Evolutionary conservation across 495 filamentous ascomycete genomes (phyloP), one percentile per base, ranked within the genome.

Genomic region (Pyrenopolyporus hunteri): DNA sequence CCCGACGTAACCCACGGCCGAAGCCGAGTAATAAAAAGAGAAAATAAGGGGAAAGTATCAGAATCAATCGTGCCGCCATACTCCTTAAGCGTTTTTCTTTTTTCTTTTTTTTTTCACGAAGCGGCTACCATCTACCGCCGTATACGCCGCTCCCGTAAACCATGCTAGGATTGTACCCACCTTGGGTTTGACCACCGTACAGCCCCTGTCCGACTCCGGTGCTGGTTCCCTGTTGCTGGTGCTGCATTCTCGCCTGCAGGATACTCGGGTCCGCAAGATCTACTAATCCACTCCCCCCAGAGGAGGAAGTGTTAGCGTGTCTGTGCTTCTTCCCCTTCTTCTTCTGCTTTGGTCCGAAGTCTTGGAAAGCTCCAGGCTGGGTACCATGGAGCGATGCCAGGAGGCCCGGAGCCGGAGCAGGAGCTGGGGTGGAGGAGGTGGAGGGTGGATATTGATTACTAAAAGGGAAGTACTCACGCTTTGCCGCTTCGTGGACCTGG

Each of bases 241-340:
- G 90, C 76, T 93, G 92, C 85, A 96, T 90, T 82, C 94, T 89
- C 76, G 90, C 91, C 82, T 97, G 94, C 83, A 99, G 87, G 83
- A 98, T 96, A 84, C 92, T 97, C 81, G 93, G 91, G 89, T 97
- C 92, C 83, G 89, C 90, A 92, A 96, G 89, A 93, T 97, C 91
- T 83, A 95, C 92, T 91, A 96, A 86, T 84, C 89, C 91, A 87
- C 87, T 86, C 82, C 91, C 91, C 84, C 91, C 91, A 85, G 90
- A 93, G 87, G 92, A 94, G 89, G 92, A 96, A 93, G 92, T 96
- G 90, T 96, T 95, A 94, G 92, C 92, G 88, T 96, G 91, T 88
- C 91, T 95, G 82, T 95, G 92, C 89, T 95, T 94, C 87, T 95
- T 96, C 85, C 90, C 91, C 89, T 96, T 96, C 90, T 96, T 96